Evolutionary conservation across 1,284 basidiomycete species (phyloP), one percentile per base, ranked within the genome.

Genomic region (Anthracocystis panici-leucophaei): DNA sequence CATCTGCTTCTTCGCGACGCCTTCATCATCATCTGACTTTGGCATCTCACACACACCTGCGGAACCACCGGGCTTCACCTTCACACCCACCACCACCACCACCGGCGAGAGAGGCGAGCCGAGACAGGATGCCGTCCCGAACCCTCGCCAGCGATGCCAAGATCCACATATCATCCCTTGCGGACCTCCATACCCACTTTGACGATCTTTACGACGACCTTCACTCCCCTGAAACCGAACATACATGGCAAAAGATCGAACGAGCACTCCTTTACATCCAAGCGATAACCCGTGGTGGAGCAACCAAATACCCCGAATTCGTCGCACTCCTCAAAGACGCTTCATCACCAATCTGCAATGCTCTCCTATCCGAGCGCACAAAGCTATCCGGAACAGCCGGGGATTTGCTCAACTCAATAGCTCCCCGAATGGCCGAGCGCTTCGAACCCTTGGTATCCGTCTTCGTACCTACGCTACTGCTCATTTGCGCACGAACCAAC

Each of bases 321-420:
- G 48, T 82, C 0, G 14, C 67, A 1, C 57, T 67, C 9, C 35
- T 83, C 18, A 81, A 77, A 45, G 60, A 72, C 1, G 35, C 76
- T 27, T 54, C 78, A 1, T 54, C 46, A 6, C 64, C 74, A 1
- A 70, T 84, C 50, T 66, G 62, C 49, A 66, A 54, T 29, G 68
- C 81, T 1, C 85, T 88, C 79, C 81, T 87, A 1, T 88, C 88
- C 0, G 88, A 88, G 57, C 75, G 87, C 48, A 87, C 87, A 0
- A 82, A 85, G 48, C 81, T 88, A 12, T 88, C 87, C 0, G 87
- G 87, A 7, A 86, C 86, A 2, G 84, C 87, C 2, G 86, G 84
- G 10, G 88, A 88, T 44, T 79, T 88, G 40, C 66, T 88, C 9
- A 86, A 87, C 53, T 86, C 87, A 10, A 84, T 88, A 57, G 87